Evolutionary conservation across 768 basidiomycete species (phyloP).

Genomic region (Lentinula raphanica): DNA sequence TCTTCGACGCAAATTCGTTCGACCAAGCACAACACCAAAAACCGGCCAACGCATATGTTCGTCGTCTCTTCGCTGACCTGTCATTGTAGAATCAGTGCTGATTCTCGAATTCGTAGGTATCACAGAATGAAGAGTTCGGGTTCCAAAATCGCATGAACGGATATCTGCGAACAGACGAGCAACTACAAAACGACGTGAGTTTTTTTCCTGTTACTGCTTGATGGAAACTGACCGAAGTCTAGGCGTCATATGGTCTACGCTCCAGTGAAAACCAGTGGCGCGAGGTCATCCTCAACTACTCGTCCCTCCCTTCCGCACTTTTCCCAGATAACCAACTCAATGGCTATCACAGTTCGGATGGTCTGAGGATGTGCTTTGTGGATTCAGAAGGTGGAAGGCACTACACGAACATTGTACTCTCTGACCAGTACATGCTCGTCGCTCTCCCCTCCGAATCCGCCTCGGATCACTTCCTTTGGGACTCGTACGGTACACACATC

Average conservation of each 20-base stretch:
- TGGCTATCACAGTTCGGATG: not conserved
- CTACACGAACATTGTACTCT: not conserved
- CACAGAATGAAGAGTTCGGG: not conserved
- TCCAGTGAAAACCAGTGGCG: not conserved
- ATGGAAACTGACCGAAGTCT: not conserved
- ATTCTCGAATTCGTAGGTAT: not conserved
- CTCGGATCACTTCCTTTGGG: not conserved
- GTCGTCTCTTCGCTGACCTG: not conserved
- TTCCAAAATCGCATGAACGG: not conserved
- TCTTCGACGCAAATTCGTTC: not conserved
- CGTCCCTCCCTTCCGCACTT: not conserved
- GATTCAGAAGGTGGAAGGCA: not conserved
- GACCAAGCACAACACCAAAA: not conserved
- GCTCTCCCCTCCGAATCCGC: not conserved
- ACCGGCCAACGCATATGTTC: not conserved
- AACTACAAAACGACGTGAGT: not conserved
- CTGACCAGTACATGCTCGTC: conserved; percentile 1
- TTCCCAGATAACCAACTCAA: not conserved
- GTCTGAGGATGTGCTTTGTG: not conserved
- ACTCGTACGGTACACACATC: not conserved
- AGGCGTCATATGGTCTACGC: not conserved
- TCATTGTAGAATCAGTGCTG: not conserved
- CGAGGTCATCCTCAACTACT: not conserved
- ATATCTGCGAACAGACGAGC: not conserved
- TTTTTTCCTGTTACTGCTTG: not conserved